phyloP scores from a whole-genome alignment of 345 rosid genomes.

The Microcos paniculata region DNA sequence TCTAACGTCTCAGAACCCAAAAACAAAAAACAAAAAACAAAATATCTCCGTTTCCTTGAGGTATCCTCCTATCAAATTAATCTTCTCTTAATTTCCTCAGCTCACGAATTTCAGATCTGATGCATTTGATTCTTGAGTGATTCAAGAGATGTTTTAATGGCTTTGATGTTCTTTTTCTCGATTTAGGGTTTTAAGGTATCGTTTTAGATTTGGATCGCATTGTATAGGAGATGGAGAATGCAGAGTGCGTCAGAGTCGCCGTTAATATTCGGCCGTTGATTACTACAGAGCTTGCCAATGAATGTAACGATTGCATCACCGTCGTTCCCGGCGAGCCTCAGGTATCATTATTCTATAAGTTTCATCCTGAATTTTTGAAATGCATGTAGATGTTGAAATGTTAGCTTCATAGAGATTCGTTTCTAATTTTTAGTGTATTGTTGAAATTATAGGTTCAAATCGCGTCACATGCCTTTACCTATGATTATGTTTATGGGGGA shows the following conservation, averaged over 20 bases:
- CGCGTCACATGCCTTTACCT: conserved; percentile 84
- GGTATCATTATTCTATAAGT: conserved; percentile 32
- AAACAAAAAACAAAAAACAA: not conserved
- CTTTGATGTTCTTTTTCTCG: not conserved
- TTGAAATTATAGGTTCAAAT: conserved; percentile 59
- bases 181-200: conserved; percentile 3
- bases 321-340: conserved; percentile 85
- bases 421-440: not conserved
- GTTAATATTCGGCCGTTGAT: conserved; percentile 88
- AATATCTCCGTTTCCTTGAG: conserved; percentile 10
- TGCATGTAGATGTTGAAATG: not conserved
- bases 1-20: not conserved
- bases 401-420: not conserved
- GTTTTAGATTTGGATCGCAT: conserved; percentile 8
- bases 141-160: conserved; percentile 2
- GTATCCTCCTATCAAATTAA: conserved; percentile 1
- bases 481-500: conserved; percentile 70
- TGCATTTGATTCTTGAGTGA: not conserved
- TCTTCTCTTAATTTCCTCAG: conserved; percentile 6
- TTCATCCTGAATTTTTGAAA: not conserved
- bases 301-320: conserved; percentile 88
- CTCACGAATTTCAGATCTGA: conserved; percentile 15
- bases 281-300: conserved; percentile 80
- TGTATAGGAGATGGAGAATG: conserved; percentile 46
- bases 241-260: conserved; percentile 80